phyloP scores from a whole-genome alignment of 2,329 filamentous ascomycete species.

The Zalaria sp. region DNA sequence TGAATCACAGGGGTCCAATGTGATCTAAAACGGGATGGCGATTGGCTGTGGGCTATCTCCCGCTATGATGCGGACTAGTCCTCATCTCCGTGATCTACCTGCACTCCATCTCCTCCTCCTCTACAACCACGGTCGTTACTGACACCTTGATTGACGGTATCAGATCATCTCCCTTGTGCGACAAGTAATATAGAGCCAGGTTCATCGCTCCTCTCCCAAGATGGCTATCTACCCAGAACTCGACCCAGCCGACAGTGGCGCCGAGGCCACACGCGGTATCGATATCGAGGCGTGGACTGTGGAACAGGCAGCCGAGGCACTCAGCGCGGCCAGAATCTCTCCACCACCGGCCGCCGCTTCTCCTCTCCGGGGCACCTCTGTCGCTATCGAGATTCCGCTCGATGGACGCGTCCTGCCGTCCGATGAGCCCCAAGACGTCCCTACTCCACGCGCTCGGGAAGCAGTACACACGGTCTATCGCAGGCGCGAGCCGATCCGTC shows the following conservation, averaged over 20 bases:
- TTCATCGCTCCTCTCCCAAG: too few relatives aligned
- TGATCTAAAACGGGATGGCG: too few relatives aligned
- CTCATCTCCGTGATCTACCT: too few relatives aligned
- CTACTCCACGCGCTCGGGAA: slow-evolving; percentile 10
- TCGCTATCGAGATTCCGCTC: slow-evolving; percentile 60
- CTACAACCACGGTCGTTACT: too few relatives aligned
- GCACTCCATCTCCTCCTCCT: too few relatives aligned
- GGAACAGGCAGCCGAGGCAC: slow-evolving; percentile 28
- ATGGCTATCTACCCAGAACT: slow-evolving; percentile 3
- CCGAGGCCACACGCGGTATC: slow-evolving; percentile 1
- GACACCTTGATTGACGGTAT: too few relatives aligned
- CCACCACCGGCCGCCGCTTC: slow-evolving; percentile 11
- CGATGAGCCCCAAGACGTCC: slow-evolving; percentile 8
- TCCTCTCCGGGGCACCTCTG: slow-evolving; percentile 38
- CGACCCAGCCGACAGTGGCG: not conserved
- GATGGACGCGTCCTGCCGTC: slow-evolving; percentile 34
- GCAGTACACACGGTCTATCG: slow-evolving; percentile 32
- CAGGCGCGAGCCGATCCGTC: slow-evolving; percentile 40
- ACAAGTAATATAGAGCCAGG: too few relatives aligned
- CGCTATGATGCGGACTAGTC: too few relatives aligned
- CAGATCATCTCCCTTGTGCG: too few relatives aligned
- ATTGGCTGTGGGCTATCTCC: too few relatives aligned
- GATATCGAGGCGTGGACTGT: slow-evolving; percentile 32
- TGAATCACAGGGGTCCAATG: too few relatives aligned
- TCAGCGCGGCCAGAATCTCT: slow-evolving; percentile 26